Evolutionary conservation across 345 rosid species (phyloP), one percentile per base, ranked within the genome.

Genomic region (Excoecaria cochinchinensis): DNA sequence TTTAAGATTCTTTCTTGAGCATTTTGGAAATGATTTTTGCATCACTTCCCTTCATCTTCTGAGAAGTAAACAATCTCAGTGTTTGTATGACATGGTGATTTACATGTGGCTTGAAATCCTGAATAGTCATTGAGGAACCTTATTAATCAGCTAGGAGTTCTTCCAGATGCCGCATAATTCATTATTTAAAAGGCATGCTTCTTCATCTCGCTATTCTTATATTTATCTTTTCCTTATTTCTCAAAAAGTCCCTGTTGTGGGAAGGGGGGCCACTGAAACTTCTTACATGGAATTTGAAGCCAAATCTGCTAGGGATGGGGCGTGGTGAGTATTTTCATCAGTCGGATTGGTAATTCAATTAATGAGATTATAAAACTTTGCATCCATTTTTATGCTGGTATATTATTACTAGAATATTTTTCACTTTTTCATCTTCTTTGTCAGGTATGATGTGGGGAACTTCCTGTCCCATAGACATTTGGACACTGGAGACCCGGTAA

Each of bases 281-380:
- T 71, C 86, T 73, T 84, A 80, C 55, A 85, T 90, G 92, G 98
- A 96, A 76, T 96, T 90, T 83, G 98, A 96, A 89, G 98, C 98
- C 71, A 96, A 90, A 83, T 96, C 98, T 77, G 82, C 94, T 3
- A 86, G 99, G 78, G 99, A 96, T 81, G 98, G 99, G 77, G 99
- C 99, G 71, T 96, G 99, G 99, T 96, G 80, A 82, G 86, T 83
- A 63, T 69, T 44, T 74, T 73, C 14, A 55, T n/a, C 24, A 69
- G 77, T 82, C 13, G 14, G 12, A 15, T 40, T 72, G 70, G 47
- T 62, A 69, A 63, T 63, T 61, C 40, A 21, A 51, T 25, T n/a
- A 21, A 36, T 71, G 71, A 55, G 38, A 48, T 24, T 40, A 50
- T 36, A 8, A 24, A 19, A 52, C 39, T 46, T 52, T 7, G 8